These are phyloP conservation scores for Ilex paraguariensis DNA, from an alignment of 305 asterid species.

Conservation along the genomic window DNA sequence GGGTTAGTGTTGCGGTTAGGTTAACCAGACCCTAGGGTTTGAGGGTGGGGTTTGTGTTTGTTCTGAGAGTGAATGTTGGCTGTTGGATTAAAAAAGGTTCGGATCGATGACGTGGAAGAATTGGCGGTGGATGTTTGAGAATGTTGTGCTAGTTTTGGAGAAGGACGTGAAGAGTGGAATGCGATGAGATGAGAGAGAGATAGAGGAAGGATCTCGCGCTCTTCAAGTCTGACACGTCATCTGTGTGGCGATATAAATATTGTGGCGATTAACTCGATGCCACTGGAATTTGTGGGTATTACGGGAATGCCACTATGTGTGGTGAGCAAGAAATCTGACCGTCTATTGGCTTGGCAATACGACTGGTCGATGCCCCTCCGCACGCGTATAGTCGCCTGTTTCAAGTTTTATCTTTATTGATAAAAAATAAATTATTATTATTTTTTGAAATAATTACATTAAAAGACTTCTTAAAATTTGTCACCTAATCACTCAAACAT, in stretches of 20 bases:
- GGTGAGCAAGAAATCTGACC: too few species aligned
- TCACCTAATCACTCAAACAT: too few species aligned
- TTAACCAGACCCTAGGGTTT: conserved; percentile 38
- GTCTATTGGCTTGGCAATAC: too few species aligned
- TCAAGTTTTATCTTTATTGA: too few species aligned
- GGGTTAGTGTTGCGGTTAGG: conserved; percentile 37
- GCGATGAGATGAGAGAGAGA: not conserved
- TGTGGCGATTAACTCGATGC: conserved; percentile 15
- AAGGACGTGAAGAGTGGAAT: conserved; percentile 16
- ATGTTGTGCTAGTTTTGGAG: conserved; percentile 58
- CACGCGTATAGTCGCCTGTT: too few species aligned
- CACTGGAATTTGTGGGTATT: conserved; percentile 12
- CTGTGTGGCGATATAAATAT: conserved; percentile 20
- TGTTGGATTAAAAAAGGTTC: conserved; percentile 27
- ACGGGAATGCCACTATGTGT: too few species aligned
- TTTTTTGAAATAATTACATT: too few species aligned
- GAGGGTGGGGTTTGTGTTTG: conserved; percentile 11
- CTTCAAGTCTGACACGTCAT: conserved; percentile 26
- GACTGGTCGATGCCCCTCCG: too few species aligned
- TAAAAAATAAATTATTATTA: too few species aligned
- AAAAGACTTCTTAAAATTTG: too few species aligned
- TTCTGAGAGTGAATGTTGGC: conserved; percentile 14
- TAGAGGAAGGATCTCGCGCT: too few species aligned
- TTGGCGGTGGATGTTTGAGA: conserved; percentile 38
- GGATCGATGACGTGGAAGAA: conserved; percentile 68